Base-by-base conservation (phyloP, 2,329 filamentous ascomycete species). In the Colletotrichum destructivum region DNA sequence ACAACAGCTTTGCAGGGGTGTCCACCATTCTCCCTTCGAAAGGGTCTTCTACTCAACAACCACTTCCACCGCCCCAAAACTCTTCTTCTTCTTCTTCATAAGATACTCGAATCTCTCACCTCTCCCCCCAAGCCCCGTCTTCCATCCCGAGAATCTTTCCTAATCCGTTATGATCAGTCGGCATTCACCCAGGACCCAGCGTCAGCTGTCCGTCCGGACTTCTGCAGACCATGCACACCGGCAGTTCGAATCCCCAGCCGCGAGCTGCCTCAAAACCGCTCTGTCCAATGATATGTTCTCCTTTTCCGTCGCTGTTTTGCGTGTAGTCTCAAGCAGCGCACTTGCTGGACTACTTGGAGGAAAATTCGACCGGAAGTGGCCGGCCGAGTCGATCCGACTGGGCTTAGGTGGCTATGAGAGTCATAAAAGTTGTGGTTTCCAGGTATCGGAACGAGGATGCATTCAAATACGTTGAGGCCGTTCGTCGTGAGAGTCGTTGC, bases 61-160 rank as follows among this genome's bases (percentile, higher is more conserved):
- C 73, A 74, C 73, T 73, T 74, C 70, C 73, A 73, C 72, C 59
- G 70, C 71, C 72, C 69, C 72, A 72, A 73, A 72, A 72, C 63
- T 73, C 63, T 68, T 72, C 68, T 62, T 66, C 68, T 62, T 66
- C 62, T 71, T 71, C 64, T 68, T 72, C 72, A 65, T 66, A 44
- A 62, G 59, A 67, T 56, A 69, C 72, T 72, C 65, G 69, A 65
- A 69, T 69, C 66, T 72, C 69, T 69, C 61, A 69, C 66, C 67
- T 31, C 67, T 40, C 35, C 51, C 70, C 47, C 62, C 31, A 40
- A 62, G 56, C 67, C 51, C 56, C 51, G 21, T 61, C 57, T 54
- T 71, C 51, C 55, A 71, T 57, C 56, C 61, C 66, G 44, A 64
- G 52, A 60, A 63, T 63, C 62, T 71, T 40, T 55, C 54, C 54